Conservation (phyloP, 2,329 filamentous ascomycete genomes). For the Triangularia verruculosa region DNA sequence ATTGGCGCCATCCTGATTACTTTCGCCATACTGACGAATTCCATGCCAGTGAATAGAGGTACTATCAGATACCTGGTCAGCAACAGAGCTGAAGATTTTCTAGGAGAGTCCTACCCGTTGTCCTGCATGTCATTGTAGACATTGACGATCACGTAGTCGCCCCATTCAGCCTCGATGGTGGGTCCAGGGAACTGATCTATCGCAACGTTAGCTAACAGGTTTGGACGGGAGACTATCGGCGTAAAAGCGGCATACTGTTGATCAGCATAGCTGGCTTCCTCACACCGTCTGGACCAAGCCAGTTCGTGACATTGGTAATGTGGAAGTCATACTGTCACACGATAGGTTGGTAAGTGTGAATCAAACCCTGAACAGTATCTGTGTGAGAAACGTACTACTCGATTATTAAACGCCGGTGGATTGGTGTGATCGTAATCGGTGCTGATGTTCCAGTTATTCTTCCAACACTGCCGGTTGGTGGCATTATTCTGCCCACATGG, state of each 20-base stretch:
- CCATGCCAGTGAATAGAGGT: constrained; percentile 50
- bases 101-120: constrained; percentile 26
- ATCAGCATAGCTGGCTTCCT: constrained; percentile 26
- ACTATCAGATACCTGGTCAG: constrained; percentile 21
- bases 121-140: constrained; percentile 31
- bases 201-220: not conserved
- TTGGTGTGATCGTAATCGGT: constrained; percentile 32
- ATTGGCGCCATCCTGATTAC: constrained; percentile 44
- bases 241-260: constrained; percentile 16
- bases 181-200: constrained; percentile 24
- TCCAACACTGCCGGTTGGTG: constrained; percentile 34
- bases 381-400: constrained; percentile 22
- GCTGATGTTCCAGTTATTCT: constrained; percentile 31
- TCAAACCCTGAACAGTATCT: not conserved
- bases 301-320: constrained; percentile 28
- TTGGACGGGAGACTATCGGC: not conserved
- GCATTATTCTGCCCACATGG: constrained; percentile 32
- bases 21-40: constrained; percentile 42
- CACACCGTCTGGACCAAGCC: constrained; percentile 25
- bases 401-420: constrained; percentile 29
- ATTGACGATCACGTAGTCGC: constrained; percentile 23
- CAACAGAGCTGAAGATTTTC: not conserved
- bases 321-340: constrained; percentile 28
- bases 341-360: not conserved
- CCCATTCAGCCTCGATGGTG: constrained; percentile 25